Base-by-base conservation (phyloP, 108 stramenopile species). In the Aurantiochytrium sp. region DNA sequence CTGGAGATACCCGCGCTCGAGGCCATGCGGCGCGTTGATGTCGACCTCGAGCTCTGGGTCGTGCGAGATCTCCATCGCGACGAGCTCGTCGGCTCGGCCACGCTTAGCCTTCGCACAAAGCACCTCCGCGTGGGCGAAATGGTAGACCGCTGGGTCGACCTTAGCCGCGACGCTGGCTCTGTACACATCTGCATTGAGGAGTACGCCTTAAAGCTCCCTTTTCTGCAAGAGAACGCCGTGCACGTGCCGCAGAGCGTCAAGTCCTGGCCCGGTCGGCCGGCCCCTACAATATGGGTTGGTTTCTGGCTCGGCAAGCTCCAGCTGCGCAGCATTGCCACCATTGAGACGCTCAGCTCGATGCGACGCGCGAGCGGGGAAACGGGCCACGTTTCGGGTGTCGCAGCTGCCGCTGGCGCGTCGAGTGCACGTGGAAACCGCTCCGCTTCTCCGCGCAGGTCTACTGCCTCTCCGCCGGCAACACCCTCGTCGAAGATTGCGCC, bases 321-420 rank as follows among this genome's bases (percentile, higher is more conserved):
- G 42, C 73, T 81, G 73, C 39, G 45, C n/a, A 81, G 42, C 45
- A 48, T 81, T 81, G 73, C 73, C 15, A 81, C 73, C 10, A 48
- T 81, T 2, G 42, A 81, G 4, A 81, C 45, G 27, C 42, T 81
- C 42, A 41, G 2, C 19, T 48, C 73, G 50, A 6, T 48, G 19
- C 8, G 32, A 48, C 39, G 45, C 59, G 34, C 27, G 15, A n/a
- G 8, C 10, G 34, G 8, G 22, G 59, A 65, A 19, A n/a, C 27
- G 19, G 10, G 19, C 32, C 2, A 65, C 10, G 2, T 24, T 30
- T 1, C 27, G 8, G 6, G 8, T 65, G 27, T n/a, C 59, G 32
- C 27, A n/a, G 34, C 34, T 6, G 59, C 8, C 10, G 10, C 59
- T 12, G 59, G 59, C 32, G 19, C 59, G 59, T 24, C 8, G 10